Base-by-base conservation (phyloP, 31 red algal species). In the Asparagopsis taxiformis region DNA sequence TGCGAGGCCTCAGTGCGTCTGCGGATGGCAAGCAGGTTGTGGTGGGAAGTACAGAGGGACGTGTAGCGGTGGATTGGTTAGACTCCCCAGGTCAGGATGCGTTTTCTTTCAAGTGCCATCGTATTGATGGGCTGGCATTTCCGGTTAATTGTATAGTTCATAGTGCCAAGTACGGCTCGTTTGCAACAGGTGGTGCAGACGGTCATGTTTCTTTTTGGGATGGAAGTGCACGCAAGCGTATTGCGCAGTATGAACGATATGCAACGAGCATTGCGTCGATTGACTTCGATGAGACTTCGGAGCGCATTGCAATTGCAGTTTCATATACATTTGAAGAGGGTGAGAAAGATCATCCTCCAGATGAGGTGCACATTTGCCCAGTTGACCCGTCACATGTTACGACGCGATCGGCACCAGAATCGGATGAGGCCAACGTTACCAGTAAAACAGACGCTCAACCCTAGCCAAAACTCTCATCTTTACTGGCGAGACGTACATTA, bases 291-390 rank as follows among this genome's bases (percentile, higher is more conserved):
- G 9, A 28, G 0, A 48, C 63, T 29, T 59, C 49, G 11, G 46
- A 64, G 21, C 55, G 79, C 6, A 77, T 92, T 31, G 89, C 73
- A 3, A 53, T 92, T 22, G 79, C 89, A 10, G 80, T 85, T 25
- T 76, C 73, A 3, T 92, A 92, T 70, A 84, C 78, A 23, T 92
- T 84, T 59, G 89, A 92, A 44, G 72, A 92, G 26, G 89, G 89
- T 0, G 78, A 82, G 61, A 80, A 75, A 31, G 89, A 92, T 68
- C 70, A 76, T 54, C 78, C 78, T 33, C 59, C 78, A 32, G 89
- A 92, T 68, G 73, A 78, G 34, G 74, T 92, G n/a, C 54, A 71
- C 31, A 31, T 85, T 37, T 37, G 67, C 50, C 24, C 15, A 0
- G 68, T 92, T 52, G 74, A 72, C 66, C 70, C 75, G 1, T 24